Percentiles rank a stretch among this genome's conserved stretches.
phyloP scores from a whole-genome alignment of 192 early-diverging fungal species.

The Umbelopsis ramanniana region DNA sequence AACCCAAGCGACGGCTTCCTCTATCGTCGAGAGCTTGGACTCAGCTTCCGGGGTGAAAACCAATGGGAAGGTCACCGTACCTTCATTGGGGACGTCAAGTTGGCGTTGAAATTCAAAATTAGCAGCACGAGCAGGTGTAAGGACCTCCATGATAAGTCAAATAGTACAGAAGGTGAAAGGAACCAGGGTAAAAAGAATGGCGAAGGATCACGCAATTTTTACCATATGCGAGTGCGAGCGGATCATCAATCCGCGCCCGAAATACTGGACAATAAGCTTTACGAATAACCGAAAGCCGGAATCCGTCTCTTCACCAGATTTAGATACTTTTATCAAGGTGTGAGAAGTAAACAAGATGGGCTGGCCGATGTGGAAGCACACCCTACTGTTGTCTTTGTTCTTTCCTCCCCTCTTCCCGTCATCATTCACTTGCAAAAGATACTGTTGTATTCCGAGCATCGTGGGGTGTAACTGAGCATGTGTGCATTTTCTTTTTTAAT shows the following conservation, averaged over 20 bases:
- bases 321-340: too few species aligned
- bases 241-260: background rate
- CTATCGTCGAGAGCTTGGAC: background rate
- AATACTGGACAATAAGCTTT: slow-evolving; percentile 3
- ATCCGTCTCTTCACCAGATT: too few species aligned
- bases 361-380: too few species aligned
- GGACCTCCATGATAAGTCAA: background rate
- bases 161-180: background rate
- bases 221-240: background rate
- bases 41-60: background rate
- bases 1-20: slow-evolving; percentile 4
- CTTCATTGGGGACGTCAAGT: background rate
- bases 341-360: too few species aligned
- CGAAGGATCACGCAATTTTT: background rate
- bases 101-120: slow-evolving; percentile 7
- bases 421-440: too few species aligned
- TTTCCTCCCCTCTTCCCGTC: too few species aligned
- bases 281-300: background rate
- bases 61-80: slow-evolving; percentile 10
- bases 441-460: too few species aligned
- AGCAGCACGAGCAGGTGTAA: background rate
- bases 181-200: background rate
- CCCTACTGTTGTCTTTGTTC: too few species aligned
- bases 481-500: too few species aligned
- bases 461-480: too few species aligned